Evolutionary conservation across 306 rosid species (phyloP).

Genomic region (Fragaria nilgerrensis): DNA sequence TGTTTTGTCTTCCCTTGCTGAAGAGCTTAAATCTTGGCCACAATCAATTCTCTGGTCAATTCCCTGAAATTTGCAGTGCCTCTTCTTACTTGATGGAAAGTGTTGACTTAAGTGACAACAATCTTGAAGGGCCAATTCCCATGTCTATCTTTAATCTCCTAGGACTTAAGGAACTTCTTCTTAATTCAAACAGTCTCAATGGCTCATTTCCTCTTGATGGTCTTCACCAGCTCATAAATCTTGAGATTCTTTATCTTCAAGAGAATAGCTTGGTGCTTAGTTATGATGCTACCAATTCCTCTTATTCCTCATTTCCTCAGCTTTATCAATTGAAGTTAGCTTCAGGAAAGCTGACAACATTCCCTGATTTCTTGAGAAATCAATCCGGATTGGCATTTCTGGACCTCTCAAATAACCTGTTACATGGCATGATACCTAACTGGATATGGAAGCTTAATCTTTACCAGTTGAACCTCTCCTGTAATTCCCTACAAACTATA

Average conservation of each 20-base stretch:
- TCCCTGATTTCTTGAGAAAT: background rate
- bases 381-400: background rate
- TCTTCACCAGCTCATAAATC: background rate
- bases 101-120: conserved; percentile 2
- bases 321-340: background rate
- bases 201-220: background rate
- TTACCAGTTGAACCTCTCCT: background rate
- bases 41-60: background rate
- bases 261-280: background rate
- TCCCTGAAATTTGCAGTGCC: background rate
- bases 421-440: background rate
- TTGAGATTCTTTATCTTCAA: background rate
- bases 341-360: background rate
- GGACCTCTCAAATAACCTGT: background rate
- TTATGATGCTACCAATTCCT: background rate
- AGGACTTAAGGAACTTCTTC: background rate
- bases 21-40: background rate
- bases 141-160: background rate
- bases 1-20: background rate
- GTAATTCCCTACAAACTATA: background rate
- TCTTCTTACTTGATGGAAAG: background rate
- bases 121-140: background rate
- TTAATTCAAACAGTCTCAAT: background rate
- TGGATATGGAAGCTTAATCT: background rate
- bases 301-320: background rate